Evolutionary conservation across 1,139 yeast genomes (phyloP).

Genomic region (Debaryomyces psychrophilus): DNA sequence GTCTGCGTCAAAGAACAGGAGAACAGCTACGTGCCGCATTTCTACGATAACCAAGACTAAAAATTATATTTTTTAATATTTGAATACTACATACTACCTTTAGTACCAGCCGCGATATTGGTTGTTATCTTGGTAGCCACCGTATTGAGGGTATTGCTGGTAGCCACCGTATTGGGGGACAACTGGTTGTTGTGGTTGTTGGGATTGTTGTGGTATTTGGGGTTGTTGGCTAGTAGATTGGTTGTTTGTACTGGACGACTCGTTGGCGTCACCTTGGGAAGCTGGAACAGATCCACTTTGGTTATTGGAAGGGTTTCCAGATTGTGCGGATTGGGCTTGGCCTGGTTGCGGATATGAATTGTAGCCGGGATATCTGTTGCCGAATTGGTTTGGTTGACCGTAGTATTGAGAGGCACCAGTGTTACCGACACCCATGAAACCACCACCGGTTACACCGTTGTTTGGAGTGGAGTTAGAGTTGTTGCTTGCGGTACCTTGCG

Average conservation of each 20-base stretch:
- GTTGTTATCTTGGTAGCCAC: slow-evolving; percentile 48
- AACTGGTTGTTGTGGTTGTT: slow-evolving; percentile 40
- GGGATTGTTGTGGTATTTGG: slow-evolving; percentile 26
- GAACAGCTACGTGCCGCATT: background rate
- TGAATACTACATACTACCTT: slow-evolving; percentile 7
- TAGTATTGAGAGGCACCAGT: slow-evolving; percentile 32
- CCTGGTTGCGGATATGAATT: slow-evolving; percentile 39
- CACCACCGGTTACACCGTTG: slow-evolving; percentile 20
- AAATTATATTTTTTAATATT: slow-evolving; percentile 2
- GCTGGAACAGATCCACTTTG: slow-evolving; percentile 12
- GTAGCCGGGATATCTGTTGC: slow-evolving; percentile 43
- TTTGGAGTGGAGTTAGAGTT: slow-evolving; percentile 26
- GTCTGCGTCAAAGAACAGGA: background rate
- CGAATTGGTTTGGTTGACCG: slow-evolving; percentile 42
- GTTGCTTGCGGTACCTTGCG: slow-evolving; percentile 20
- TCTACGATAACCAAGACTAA: slow-evolving; percentile 1
- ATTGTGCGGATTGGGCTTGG: slow-evolving; percentile 13
- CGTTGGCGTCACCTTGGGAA: slow-evolving; percentile 15
- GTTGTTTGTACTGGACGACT: slow-evolving; percentile 13
- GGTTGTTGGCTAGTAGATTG: slow-evolving; percentile 19
- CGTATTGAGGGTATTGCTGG: slow-evolving; percentile 55
- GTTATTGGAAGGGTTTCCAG: slow-evolving; percentile 8
- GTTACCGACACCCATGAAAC: slow-evolving; percentile 23
- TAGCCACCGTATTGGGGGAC: slow-evolving; percentile 50
- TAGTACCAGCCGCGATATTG: slow-evolving; percentile 47